Evolutionary conservation across 1,284 basidiomycete genomes (phyloP), one percentile per base, ranked within the genome.

Genomic region (Papiliotrema flavescens): DNA sequence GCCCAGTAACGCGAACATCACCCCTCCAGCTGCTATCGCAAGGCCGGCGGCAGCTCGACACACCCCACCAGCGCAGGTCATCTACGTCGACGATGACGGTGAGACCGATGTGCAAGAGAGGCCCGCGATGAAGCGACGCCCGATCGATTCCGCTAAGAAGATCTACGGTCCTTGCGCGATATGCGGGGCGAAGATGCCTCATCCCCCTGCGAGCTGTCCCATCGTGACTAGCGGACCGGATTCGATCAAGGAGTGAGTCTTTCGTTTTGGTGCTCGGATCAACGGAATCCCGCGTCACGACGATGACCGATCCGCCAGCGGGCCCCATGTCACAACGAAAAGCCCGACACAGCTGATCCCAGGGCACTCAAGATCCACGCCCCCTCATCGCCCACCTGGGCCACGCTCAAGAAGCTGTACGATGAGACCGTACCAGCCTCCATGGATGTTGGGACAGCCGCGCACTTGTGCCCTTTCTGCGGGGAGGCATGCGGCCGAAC

Each of bases 401-500:
- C 9, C 5, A 36, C 36, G 17, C 47, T 53, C 5, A 40, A 53
- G 36, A 23, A n/a, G 24, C 39, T 56, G 7, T 47, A 45, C 20
- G 39, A 35, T 19, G 47, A 36, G 24, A 22, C 26, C 54, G 23
- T 14, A 15, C 51, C 13, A 43, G 15, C 34, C 7, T n/a, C 35
- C 11, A 19, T 14, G 20, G 19, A 28, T 14, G 41, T 17, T 17
- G n/a, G 48, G 6, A 22, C 13, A 8, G 42, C 23, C 6, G 19
- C n/a, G 39, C 15, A n/a, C 34, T 20, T 49, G 0, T 73, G 71
- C 42, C 49, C 67, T 2, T 72, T 66, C 57, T 74, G 71, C 53
- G 56, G 56, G 17, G 39, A 14, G 0, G 20, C 34, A 2, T 74
- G 71, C 45, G 65, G 63, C 2, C 24, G 45, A 42, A 54, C 53